Evolutionary conservation across 352 stramenopile genomes (phyloP), one percentile per base, ranked within the genome.

Genomic region (Pythium coloratum): DNA sequence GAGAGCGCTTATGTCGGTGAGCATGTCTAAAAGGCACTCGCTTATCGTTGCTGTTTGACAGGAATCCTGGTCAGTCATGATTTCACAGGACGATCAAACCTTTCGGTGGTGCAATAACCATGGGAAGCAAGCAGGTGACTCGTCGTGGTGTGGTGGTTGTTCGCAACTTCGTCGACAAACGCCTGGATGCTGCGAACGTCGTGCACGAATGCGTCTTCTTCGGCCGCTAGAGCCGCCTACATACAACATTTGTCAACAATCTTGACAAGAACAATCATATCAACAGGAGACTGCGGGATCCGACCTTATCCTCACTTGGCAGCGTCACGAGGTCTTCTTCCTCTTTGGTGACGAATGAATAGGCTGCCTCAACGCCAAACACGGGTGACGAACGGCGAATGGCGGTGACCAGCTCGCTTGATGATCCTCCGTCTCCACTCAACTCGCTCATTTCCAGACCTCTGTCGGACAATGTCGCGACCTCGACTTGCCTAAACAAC

Each of bases 1-100:
- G 20, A 61, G 55, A 26, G 55, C 34, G 20, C 16, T 49, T 6
- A 61, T 46, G 33, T 61, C 38, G 4, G 55, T 51, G 12, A 61
- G 20, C 16, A 58, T 51, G 10, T 71, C 65, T 12, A 66, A 32
- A 20, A 71, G 49, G 47, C 57, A 66, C 42, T 71, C 65, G 36
- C 44, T 58, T 3, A 47, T 47, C n/a, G 47, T 51, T 2, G 53
- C 65, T 71, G 28, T 34, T 26, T 14, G 6, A 32, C 18, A 51
- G 40, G 28, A 24, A 50, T 5, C 0, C 7, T 30, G 28, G 9
- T 57, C 26, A 57, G 47, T 36, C 44, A 51, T 51, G 44, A 26
- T 50, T 36, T 30, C 28, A 30, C 28, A 30, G 28, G 28, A 30
- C 28, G 12, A 40, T 13, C 3, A 40, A 40, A 40, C 12, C 34